Evolutionary conservation across 495 filamentous ascomycete species (phyloP).

Genomic region (Hypoxylon cercidicola): DNA sequence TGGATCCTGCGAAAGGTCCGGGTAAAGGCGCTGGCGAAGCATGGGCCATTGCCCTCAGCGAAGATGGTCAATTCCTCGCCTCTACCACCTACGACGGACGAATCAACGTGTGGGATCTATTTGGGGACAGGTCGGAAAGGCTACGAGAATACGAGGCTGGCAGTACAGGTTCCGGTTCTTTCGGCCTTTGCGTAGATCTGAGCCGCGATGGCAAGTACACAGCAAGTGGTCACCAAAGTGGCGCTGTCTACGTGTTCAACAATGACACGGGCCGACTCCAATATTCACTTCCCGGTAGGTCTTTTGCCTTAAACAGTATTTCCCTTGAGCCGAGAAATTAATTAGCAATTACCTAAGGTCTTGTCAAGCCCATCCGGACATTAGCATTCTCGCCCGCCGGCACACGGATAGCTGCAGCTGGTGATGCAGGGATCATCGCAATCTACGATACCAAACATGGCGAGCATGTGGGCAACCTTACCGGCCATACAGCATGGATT

Average conservation of each 20-base stretch:
- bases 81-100: slow-evolving; percentile 83
- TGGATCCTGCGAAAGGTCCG: slow-evolving; percentile 48
- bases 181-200: slow-evolving; percentile 88
- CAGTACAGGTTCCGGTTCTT: slow-evolving; percentile 68
- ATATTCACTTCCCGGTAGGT: slow-evolving; percentile 83
- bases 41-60: slow-evolving; percentile 88
- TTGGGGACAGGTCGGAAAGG: slow-evolving; percentile 57
- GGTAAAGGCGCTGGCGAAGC: slow-evolving; percentile 67
- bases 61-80: slow-evolving; percentile 83
- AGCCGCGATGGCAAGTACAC: slow-evolving; percentile 81
- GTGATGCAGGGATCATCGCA: slow-evolving; percentile 87
- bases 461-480: slow-evolving; percentile 87
- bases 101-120: slow-evolving; percentile 87
- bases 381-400: slow-evolving; percentile 88
- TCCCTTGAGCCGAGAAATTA: slow-evolving; percentile 7
- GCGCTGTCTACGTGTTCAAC: slow-evolving; percentile 93
- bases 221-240: slow-evolving; percentile 92
- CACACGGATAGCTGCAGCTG: slow-evolving; percentile 89
- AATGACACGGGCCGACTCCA: slow-evolving; percentile 86
- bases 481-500: slow-evolving; percentile 85
- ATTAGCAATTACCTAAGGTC: slow-evolving; percentile 65
- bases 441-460: slow-evolving; percentile 92
- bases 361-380: slow-evolving; percentile 83
- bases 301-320: neutral
- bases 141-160: slow-evolving; percentile 91